Evolutionary conservation across 495 filamentous ascomycete species (phyloP).

Genomic region (Thermothielavioides terrestris): DNA sequence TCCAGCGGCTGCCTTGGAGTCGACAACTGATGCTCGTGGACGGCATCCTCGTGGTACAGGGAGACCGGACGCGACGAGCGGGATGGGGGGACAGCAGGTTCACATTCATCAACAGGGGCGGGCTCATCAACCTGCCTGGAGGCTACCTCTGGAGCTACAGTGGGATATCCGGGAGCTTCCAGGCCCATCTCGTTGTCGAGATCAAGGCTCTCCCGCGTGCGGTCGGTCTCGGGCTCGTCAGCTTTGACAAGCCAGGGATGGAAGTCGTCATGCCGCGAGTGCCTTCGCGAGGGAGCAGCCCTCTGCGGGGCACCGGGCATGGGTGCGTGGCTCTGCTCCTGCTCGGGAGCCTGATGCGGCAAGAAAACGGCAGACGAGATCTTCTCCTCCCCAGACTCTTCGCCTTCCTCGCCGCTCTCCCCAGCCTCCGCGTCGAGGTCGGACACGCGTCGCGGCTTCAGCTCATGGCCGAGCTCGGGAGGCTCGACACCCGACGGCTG

Average conservation of each 20-base stretch:
- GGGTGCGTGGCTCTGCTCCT: slow-evolving; percentile 39
- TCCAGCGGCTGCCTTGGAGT: slow-evolving; percentile 59
- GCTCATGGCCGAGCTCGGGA: slow-evolving; percentile 4
- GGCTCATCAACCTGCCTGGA: slow-evolving; percentile 28
- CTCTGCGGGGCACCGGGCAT: slow-evolving; percentile 28
- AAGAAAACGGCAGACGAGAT: slow-evolving; percentile 92
- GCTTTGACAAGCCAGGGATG: slow-evolving; percentile 46
- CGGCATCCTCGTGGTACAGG: slow-evolving; percentile 36
- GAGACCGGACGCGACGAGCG: slow-evolving; percentile 29
- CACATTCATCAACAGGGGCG: slow-evolving; percentile 34
- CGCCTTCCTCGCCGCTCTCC: slow-evolving; percentile 54
- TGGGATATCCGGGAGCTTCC: slow-evolving; percentile 19
- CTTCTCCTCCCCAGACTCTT: slow-evolving; percentile 84
- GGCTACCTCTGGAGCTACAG: slow-evolving; percentile 24
- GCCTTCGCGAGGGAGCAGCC: slow-evolving; percentile 17
- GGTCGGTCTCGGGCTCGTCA: slow-evolving; percentile 37
- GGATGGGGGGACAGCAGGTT: slow-evolving; percentile 16
- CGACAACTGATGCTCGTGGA: slow-evolving; percentile 40
- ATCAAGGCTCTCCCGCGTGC: slow-evolving; percentile 19
- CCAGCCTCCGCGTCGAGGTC: slow-evolving; percentile 26
- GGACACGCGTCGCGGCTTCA: slow-evolving; percentile 17
- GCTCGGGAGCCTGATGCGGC: slow-evolving; percentile 65
- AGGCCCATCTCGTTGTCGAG: slow-evolving; percentile 11
- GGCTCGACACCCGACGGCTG: slow-evolving; percentile 7
- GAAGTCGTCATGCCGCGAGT: slow-evolving; percentile 28